Conservation (phyloP, 495 filamentous ascomycete genomes). For the Aspergillus coremiiformis region DNA sequence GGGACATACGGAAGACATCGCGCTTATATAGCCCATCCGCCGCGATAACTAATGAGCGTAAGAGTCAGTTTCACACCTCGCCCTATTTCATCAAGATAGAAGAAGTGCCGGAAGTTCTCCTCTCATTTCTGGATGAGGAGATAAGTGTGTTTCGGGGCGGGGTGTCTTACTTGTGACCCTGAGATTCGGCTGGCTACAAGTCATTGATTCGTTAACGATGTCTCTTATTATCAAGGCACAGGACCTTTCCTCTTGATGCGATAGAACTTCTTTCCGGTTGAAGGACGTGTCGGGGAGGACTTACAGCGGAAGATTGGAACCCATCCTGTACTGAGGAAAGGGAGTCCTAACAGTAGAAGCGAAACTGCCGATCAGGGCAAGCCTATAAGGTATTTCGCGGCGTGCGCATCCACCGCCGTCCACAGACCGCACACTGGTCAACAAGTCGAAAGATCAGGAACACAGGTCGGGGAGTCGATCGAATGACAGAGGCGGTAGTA, state of each 20-base stretch:
- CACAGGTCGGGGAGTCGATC: constrained; percentile 6
- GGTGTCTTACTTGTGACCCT: constrained; percentile 54
- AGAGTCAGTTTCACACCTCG: constrained; percentile 11
- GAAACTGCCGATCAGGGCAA: constrained; percentile 38
- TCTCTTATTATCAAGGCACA: not conserved
- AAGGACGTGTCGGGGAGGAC: constrained; percentile 18
- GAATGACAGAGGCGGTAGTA: constrained; percentile 9
- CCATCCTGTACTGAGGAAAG: constrained; percentile 39
- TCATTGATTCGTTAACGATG: constrained; percentile 23
- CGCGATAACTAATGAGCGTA: constrained; percentile 68
- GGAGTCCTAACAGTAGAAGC: constrained; percentile 25
- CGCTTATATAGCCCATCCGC: constrained; percentile 97
- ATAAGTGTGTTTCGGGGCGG: constrained; percentile 10
- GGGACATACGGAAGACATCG: constrained; percentile 82
- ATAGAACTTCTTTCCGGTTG: not conserved
- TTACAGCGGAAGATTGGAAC: constrained; percentile 55
- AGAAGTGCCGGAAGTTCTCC: constrained; percentile 17
- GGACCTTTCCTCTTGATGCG: not conserved
- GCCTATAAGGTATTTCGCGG: constrained; percentile 29
- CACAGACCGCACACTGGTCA: constrained; percentile 11
- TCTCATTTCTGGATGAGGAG: constrained; percentile 8
- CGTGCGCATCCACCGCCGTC: constrained; percentile 38
- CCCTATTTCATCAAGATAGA: constrained; percentile 15
- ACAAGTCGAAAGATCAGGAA: constrained; percentile 14
- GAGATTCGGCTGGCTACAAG: constrained; percentile 50